A percentile compares a stretch with the other conserved stretches of the same genome.
These are phyloP conservation scores for Corymbia maculata DNA, from an alignment of 345 rosid species.

Conservation along the genomic window DNA sequence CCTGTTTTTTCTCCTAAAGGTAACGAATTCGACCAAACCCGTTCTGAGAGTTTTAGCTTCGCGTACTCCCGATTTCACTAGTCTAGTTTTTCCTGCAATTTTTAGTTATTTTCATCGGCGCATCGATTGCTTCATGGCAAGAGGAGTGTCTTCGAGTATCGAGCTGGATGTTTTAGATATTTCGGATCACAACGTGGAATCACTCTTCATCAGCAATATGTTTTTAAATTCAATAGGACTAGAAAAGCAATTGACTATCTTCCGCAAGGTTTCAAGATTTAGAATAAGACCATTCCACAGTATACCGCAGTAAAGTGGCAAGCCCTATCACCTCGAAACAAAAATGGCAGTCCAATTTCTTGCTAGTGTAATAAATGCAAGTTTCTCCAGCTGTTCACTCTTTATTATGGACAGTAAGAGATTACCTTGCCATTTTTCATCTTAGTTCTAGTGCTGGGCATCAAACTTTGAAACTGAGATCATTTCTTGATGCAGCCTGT, in stretches of 20 bases:
- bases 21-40: background rate
- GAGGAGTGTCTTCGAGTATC: background rate
- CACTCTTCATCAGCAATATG: background rate
- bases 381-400: background rate
- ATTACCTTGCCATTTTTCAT: background rate
- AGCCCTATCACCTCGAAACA: background rate
- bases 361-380: background rate
- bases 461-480: slow-evolving; percentile 16
- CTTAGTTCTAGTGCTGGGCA: background rate
- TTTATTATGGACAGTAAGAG: background rate
- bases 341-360: background rate
- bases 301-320: background rate
- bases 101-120: background rate
- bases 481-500: slow-evolving; percentile 56
- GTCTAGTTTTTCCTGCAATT: background rate
- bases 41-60: background rate
- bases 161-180: background rate
- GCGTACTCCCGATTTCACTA: background rate
- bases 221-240: background rate
- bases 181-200: background rate
- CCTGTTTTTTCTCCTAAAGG: background rate
- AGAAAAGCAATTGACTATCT: background rate
- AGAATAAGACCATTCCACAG: background rate
- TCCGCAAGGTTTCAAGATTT: background rate
- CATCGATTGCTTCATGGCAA: background rate